Percentiles rank a stretch among this genome's conserved stretches.
Conservation (phyloP, 108 stramenopile genomes). For the Nannochloropsis salina region DNA sequence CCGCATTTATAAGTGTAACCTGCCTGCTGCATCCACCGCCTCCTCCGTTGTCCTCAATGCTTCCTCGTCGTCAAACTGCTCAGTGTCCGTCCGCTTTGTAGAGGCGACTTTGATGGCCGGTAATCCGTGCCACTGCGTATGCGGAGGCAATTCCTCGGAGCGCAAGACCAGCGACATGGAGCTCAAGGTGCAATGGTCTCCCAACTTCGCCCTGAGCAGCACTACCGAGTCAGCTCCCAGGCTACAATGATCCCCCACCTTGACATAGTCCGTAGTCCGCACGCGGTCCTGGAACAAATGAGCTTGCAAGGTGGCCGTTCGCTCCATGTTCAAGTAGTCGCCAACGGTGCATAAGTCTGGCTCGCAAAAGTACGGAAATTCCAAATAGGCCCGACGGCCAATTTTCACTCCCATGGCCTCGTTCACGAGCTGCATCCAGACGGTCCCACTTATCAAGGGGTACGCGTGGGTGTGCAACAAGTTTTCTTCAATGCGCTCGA, state of each 20-base stretch:
- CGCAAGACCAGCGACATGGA: constrained; percentile 15
- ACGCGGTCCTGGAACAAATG: constrained; percentile 20
- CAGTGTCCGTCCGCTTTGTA: neutral
- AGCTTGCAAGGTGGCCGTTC: neutral
- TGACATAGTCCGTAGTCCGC: constrained; percentile 3
- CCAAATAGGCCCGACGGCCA: neutral
- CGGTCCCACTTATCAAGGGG: neutral
- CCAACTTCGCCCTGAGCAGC: neutral
- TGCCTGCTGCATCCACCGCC: neutral
- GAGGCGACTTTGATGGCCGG: neutral
- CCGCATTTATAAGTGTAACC: neutral
- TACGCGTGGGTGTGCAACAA: constrained; percentile 6
- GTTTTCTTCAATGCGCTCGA: constrained; percentile 6
- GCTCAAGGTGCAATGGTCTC: constrained; percentile 19
- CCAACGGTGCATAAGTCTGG: constrained; percentile 2
- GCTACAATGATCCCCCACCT: constrained; percentile 11
- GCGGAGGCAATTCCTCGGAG: constrained; percentile 7
- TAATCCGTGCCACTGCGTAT: constrained; percentile 8
- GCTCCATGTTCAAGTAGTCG: neutral
- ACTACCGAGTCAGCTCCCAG: neutral
- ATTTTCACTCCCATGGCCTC: constrained; percentile 3
- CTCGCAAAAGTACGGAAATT: neutral
- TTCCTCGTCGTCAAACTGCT: neutral
- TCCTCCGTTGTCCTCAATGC: neutral
- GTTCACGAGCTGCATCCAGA: neutral